Base-by-base conservation (phyloP, 495 filamentous ascomycete species). In the Daldinia bambusicola region DNA sequence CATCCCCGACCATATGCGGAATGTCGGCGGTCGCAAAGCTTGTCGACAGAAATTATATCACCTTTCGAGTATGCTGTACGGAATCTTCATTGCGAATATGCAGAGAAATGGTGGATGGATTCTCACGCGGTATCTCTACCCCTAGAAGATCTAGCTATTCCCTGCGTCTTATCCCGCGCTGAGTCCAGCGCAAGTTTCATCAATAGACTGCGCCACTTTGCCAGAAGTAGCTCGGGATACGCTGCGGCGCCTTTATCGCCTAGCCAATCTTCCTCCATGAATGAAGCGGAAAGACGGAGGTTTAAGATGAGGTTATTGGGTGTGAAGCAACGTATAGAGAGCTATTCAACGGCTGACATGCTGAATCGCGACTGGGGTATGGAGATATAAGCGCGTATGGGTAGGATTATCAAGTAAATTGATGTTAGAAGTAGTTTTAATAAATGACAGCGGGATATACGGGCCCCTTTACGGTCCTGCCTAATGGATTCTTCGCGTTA, bases 1-100 rank as follows among this genome's bases (percentile, higher is more conserved):
- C 50, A 65, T 31, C 67, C 67, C 48, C 56, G 45, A 9, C 60
- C 55, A 51, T 37, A 38, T 26, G 22, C 26, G 6, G 60, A 60
- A 31, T 60, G 43, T 20, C 60, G 67, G 31, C 53, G 12, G 30
- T 26, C n/a, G 8, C 60, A 30, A 16, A 43, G 34, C 9, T 14
- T 34, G 14, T 20, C 55, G 0, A 53, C 16, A 7, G 14, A 63
- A 31, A 38, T 62, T 18, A 40, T 53, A 9, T 66, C 69, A 5
- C 51, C 69, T 10, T 66, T 71, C 10, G 69, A 66, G 41, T 57
- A 38, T 38, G 63, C 69, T 13, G 34, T 71, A 4, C 57, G 69
- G 10, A 0, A 32, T 43, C 2, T 22, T 53, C 16, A 10, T 45
- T 7, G 20, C 5, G 2, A 0, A 1, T 0, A 48, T 1, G 43